Conservation (phyloP, 2,329 filamentous ascomycete genomes). For the Colletotrichum karsti region DNA sequence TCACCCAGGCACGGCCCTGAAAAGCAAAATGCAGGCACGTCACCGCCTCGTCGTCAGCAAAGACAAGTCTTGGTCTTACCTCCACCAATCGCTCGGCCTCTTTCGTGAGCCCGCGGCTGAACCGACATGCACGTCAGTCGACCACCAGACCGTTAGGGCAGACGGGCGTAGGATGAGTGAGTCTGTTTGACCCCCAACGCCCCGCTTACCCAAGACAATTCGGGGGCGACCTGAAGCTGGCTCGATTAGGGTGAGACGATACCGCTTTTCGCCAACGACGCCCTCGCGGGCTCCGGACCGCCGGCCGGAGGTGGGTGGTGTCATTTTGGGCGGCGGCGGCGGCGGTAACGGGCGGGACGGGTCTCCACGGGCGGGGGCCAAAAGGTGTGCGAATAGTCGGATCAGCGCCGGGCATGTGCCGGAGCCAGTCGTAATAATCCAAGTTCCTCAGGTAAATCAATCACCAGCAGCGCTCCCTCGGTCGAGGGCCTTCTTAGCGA, state of each 20-base stretch:
- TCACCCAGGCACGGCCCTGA: not conserved
- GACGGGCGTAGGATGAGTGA: too few species aligned
- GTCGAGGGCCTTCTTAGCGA: not conserved
- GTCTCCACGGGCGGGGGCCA: not conserved
- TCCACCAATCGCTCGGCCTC: not conserved
- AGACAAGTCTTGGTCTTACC: not conserved
- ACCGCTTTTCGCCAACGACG: not conserved
- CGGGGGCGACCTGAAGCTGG: not conserved
- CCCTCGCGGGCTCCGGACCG: not conserved
- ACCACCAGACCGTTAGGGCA: too few species aligned
- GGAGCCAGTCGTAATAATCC: not conserved
- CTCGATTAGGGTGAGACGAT: not conserved
- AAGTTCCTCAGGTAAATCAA: not conserved
- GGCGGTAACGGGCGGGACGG: not conserved
- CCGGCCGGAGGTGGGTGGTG: not conserved
- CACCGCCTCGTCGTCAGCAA: not conserved
- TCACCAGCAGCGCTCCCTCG: not conserved
- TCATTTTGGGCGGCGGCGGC: not conserved
- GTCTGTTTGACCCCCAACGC: not conserved
- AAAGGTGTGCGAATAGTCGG: constrained; percentile 8
- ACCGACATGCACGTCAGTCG: too few species aligned
- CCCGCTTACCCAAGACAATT: not conserved
- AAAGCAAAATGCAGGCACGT: not conserved
- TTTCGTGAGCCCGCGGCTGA: not conserved
- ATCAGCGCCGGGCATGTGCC: not conserved